These are phyloP conservation scores for Dipteronia dyeriana DNA, from an alignment of 345 rosid species.

Conservation along the genomic window DNA sequence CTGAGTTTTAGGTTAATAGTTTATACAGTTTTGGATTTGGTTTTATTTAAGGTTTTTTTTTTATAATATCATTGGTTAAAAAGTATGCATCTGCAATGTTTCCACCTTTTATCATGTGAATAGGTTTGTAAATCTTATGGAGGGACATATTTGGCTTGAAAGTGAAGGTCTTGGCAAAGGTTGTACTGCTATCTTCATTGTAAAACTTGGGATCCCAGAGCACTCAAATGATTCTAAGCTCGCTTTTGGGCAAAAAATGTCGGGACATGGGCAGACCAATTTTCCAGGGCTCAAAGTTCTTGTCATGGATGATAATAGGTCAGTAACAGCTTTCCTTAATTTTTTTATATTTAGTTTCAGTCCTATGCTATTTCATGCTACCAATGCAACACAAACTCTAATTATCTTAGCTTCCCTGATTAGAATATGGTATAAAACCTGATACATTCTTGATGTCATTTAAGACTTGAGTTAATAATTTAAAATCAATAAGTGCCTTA, in stretches of 20 bases:
- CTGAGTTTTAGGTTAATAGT: neutral
- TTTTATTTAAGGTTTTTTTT: neutral
- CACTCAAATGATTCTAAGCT: slow-evolving; percentile 54
- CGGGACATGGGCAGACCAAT: slow-evolving; percentile 49
- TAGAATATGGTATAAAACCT: neutral
- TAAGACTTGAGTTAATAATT: neutral
- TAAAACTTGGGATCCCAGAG: slow-evolving; percentile 71
- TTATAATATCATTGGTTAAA: neutral
- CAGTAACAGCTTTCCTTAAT: slow-evolving; percentile 34
- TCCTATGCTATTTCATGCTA: neutral
- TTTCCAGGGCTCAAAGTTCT: slow-evolving; percentile 92
- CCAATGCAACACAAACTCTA: neutral
- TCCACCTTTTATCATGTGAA: slow-evolving; percentile 22
- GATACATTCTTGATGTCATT: neutral
- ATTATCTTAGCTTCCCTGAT: neutral
- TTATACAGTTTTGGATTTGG: neutral
- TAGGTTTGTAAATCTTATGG: slow-evolving; percentile 98
- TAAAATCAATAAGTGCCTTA: neutral
- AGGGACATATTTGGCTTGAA: slow-evolving; percentile 94
- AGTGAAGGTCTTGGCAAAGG: slow-evolving; percentile 97
- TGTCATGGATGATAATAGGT: slow-evolving; percentile 93
- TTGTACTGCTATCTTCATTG: slow-evolving; percentile 76
- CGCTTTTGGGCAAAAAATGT: slow-evolving; percentile 36
- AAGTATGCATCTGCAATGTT: neutral
- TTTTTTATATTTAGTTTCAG: neutral